A percentile compares a stretch with the other conserved stretches of the same genome.
Conservation (phyloP, 1,139 yeast genomes). For the Komagataea norvegica region DNA sequence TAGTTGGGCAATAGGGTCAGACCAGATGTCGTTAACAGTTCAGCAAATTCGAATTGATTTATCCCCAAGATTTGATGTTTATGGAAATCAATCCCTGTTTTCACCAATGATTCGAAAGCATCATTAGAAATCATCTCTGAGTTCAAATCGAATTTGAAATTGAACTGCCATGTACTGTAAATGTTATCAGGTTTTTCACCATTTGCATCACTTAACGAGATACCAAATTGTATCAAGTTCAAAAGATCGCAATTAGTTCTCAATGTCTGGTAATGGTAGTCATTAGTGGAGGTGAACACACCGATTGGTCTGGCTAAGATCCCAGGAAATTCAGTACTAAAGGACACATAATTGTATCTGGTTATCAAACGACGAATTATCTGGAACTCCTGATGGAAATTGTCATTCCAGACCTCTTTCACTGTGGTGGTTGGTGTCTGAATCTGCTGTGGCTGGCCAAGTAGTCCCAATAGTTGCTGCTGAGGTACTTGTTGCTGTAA, state of each 20-base stretch:
- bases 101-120: constrained; percentile 68
- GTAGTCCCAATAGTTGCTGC: constrained; percentile 1
- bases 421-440: constrained; percentile 20
- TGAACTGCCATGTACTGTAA: constrained; percentile 93
- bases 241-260: constrained; percentile 86
- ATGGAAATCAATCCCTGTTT: constrained; percentile 79
- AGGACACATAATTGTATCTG: constrained; percentile 66
- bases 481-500: constrained; percentile 9
- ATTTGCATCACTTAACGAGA: constrained; percentile 74
- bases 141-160: constrained; percentile 72
- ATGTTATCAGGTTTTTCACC: constrained; percentile 70
- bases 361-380: constrained; percentile 66
- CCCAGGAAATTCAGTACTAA: constrained; percentile 93
- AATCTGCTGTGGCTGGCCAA: constrained; percentile 10
- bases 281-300: constrained; percentile 83
- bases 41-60: constrained; percentile 76
- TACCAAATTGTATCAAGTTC: constrained; percentile 80
- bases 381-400: constrained; percentile 77
- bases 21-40: constrained; percentile 81
- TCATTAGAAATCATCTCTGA: constrained; percentile 81
- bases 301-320: constrained; percentile 96
- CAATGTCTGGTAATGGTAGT: constrained; percentile 93
- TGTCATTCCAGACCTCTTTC: constrained; percentile 78
- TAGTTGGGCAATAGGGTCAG: constrained; percentile 66
- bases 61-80: constrained; percentile 77